Conservation (phyloP, 371 early-diverging fungal genomes). For the Mortierella sp. region DNA sequence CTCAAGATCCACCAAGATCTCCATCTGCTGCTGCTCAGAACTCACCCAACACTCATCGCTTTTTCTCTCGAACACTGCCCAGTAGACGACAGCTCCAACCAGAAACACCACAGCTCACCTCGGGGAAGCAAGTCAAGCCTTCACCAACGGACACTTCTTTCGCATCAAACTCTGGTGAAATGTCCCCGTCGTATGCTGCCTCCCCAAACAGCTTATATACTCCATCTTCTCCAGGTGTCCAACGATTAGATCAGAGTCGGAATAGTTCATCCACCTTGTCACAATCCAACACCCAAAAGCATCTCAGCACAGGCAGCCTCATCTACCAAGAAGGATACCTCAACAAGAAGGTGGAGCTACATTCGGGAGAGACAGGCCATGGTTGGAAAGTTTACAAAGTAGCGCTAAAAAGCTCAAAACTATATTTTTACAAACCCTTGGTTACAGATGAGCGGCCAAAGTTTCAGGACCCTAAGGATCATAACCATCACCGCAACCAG, state of each 20-base stretch:
- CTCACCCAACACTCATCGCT: constrained; percentile 19
- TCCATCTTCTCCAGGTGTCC: neutral
- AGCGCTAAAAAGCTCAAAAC: constrained; percentile 81
- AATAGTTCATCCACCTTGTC: constrained; percentile 6
- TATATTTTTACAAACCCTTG: constrained; percentile 84
- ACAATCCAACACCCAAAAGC: constrained; percentile 25
- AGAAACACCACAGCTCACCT: constrained; percentile 11
- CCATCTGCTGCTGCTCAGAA: constrained; percentile 4
- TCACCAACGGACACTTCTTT: neutral
- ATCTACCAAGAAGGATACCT: constrained; percentile 71
- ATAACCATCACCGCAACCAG: constrained; percentile 62
- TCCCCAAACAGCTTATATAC: neutral
- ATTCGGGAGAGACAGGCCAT: constrained; percentile 71
- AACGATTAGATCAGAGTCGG: neutral
- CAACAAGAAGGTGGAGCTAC: constrained; percentile 74
- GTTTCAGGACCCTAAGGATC: constrained; percentile 69
- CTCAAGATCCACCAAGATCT: constrained; percentile 4
- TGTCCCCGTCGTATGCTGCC: neutral
- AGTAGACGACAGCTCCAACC: constrained; percentile 31
- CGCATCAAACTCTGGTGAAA: neutral
- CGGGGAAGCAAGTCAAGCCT: neutral
- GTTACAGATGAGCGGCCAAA: constrained; percentile 64
- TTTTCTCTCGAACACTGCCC: constrained; percentile 43
- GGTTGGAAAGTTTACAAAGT: constrained; percentile 88
- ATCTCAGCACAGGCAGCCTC: constrained; percentile 46